Evolutionary conservation across 345 rosid genomes (phyloP).

Genomic region (Salix viminalis): DNA sequence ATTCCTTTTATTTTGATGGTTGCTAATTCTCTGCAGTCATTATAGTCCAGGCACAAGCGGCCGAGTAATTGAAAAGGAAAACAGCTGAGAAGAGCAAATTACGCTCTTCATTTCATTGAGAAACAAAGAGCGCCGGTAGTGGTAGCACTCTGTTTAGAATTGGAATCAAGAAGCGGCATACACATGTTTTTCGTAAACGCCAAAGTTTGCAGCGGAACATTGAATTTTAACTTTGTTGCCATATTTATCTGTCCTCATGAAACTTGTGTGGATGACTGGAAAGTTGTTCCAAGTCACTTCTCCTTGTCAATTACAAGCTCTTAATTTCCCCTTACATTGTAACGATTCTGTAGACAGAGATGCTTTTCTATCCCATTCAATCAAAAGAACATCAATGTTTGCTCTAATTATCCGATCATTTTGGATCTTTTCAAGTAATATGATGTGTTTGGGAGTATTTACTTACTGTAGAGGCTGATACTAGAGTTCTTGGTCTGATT

Average conservation of each 20-base stretch:
- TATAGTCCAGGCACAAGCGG: slow-evolving; percentile 67
- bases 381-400: neutral
- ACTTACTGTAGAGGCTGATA: neutral
- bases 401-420: neutral
- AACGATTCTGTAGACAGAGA: neutral
- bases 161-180: slow-evolving; percentile 64
- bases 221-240: neutral
- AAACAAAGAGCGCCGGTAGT: slow-evolving; percentile 34
- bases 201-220: slow-evolving; percentile 20
- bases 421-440: neutral
- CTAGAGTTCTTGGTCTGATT: neutral
- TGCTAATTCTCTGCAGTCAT: slow-evolving; percentile 8
- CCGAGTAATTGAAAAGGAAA: slow-evolving; percentile 57
- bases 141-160: slow-evolving; percentile 58
- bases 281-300: neutral
- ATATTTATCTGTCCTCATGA: neutral
- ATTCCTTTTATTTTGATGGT: neutral
- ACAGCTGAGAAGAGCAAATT: slow-evolving; percentile 30
- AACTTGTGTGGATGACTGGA: neutral
- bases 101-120: slow-evolving; percentile 19
- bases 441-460: neutral
- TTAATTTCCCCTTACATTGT: neutral
- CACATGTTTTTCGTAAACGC: slow-evolving; percentile 32
- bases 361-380: neutral
- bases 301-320: neutral